phyloP scores from a whole-genome alignment of 352 stramenopile species.

The Phytopythium delawarense region DNA sequence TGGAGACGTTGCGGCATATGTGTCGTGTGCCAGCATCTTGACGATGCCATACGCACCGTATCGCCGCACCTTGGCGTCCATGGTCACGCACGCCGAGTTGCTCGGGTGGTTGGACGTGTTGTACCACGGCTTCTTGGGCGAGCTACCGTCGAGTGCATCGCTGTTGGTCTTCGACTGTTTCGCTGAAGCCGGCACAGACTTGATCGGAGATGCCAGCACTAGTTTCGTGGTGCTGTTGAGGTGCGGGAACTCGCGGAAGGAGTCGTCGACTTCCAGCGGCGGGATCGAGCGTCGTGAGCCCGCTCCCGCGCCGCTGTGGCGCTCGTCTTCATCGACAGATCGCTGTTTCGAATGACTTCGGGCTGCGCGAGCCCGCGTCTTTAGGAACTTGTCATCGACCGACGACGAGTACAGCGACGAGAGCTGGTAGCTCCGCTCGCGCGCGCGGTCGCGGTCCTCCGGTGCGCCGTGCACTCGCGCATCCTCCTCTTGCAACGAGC shows the following conservation, averaged over 20 bases:
- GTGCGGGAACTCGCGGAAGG: slow-evolving; percentile 5
- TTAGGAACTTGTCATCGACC: slow-evolving; percentile 40
- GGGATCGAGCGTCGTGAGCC: background rate
- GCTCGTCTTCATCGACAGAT: slow-evolving; percentile 10
- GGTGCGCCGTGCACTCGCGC: slow-evolving; percentile 16
- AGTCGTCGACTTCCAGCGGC: slow-evolving; percentile 11
- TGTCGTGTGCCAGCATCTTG: slow-evolving; percentile 37
- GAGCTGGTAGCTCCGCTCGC: slow-evolving; percentile 38
- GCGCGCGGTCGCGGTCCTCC: slow-evolving; percentile 22
- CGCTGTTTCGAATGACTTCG: slow-evolving; percentile 9
- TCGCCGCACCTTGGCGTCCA: slow-evolving; percentile 47
- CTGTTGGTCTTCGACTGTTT: background rate
- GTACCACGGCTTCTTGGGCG: slow-evolving; percentile 45
- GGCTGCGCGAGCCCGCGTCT: slow-evolving; percentile 13
- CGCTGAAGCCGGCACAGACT: background rate
- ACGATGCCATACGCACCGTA: slow-evolving; percentile 44
- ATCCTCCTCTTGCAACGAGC: slow-evolving; percentile 25
- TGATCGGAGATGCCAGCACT: slow-evolving; percentile 18
- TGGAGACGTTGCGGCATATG: slow-evolving; percentile 16
- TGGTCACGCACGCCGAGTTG: slow-evolving; percentile 23
- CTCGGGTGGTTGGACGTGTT: slow-evolving; percentile 29
- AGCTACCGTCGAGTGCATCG: slow-evolving; percentile 4
- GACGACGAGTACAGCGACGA: slow-evolving; percentile 43
- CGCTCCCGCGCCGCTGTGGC: background rate
- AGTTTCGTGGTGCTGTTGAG: background rate